Conservation (phyloP, 179 eudicot species). For the Beta macrorhiza region DNA sequence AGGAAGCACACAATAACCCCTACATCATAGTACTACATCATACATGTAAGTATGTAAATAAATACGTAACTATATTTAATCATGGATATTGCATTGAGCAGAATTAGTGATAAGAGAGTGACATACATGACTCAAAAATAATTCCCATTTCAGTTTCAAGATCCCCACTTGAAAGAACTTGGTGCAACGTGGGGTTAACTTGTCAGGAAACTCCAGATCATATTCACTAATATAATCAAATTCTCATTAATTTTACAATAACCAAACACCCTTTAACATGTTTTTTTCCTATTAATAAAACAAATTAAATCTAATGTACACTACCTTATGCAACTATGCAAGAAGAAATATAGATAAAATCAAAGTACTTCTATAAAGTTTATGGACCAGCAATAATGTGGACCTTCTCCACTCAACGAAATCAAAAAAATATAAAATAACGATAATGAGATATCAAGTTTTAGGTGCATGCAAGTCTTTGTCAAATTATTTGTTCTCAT, state of each 20-base stretch:
- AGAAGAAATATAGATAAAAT: not conserved
- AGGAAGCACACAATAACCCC: no score
- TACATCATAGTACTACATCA: no score
- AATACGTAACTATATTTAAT: not conserved
- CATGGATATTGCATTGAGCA: not conserved
- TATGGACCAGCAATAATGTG: constrained; percentile 6
- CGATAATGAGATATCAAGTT: not conserved
- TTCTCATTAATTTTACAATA: not conserved
- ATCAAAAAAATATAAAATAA: not conserved
- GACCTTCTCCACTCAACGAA: not conserved
- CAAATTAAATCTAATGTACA: no score
- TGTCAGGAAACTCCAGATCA: constrained; percentile 9
- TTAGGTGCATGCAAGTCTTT: constrained; percentile 12
- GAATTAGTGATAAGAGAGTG: not conserved
- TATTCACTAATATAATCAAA: constrained; percentile 11
- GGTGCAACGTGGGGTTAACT: constrained; percentile 14
- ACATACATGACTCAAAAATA: not conserved
- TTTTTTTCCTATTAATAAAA: not conserved
- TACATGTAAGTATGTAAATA: no score
- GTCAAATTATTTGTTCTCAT: constrained; percentile 21
- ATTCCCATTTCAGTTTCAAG: not conserved
- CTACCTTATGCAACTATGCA: not conserved
- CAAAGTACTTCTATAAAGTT: not conserved
- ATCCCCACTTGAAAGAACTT: not conserved
- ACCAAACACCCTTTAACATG: constrained; percentile 3